phyloP scores from a whole-genome alignment of 805 yeast genomes.

The Sungouiozyma intestinalis region DNA sequence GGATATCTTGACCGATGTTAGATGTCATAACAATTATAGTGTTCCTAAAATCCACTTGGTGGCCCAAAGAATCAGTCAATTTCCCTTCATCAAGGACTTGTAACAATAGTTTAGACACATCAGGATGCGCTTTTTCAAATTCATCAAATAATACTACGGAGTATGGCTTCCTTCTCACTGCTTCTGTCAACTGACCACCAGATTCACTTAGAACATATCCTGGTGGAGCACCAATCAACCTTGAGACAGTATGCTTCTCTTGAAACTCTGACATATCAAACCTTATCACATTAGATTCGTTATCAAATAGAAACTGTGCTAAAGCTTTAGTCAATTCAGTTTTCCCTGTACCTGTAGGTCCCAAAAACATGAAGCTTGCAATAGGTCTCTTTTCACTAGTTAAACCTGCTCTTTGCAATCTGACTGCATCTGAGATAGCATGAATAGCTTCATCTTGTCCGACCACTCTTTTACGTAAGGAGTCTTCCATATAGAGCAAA shows the following conservation, averaged over 20 bases:
- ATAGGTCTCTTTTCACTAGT: slow-evolving; percentile 92
- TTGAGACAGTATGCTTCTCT: slow-evolving; percentile 82
- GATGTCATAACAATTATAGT: slow-evolving; percentile 95
- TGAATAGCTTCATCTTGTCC: slow-evolving; percentile 94
- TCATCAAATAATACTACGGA: slow-evolving; percentile 90
- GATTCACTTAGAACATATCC: slow-evolving; percentile 93
- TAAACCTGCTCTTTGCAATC: slow-evolving; percentile 92
- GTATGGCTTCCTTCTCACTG: slow-evolving; percentile 90
- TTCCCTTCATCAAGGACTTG: slow-evolving; percentile 95
- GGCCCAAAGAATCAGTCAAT: slow-evolving; percentile 90
- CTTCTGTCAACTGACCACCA: slow-evolving; percentile 93
- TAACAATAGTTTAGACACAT: slow-evolving; percentile 77
- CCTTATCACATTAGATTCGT: slow-evolving; percentile 74
- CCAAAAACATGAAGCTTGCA: slow-evolving; percentile 91
- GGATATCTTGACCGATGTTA: slow-evolving; percentile 87
- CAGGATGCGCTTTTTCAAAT: slow-evolving; percentile 94
- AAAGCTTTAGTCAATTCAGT: slow-evolving; percentile 89
- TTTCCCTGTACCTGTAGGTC: slow-evolving; percentile 98
- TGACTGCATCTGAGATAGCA: slow-evolving; percentile 86
- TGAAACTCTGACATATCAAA: slow-evolving; percentile 98
- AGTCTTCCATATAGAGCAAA: slow-evolving; percentile 74
- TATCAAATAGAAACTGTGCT: slow-evolving; percentile 86
- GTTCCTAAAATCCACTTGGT: slow-evolving; percentile 86
- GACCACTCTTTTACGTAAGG: slow-evolving; percentile 66
- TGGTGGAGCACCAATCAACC: slow-evolving; percentile 96